phyloP scores from a whole-genome alignment of 768 basidiomycete genomes.

The Agrocybe chaxingu region DNA sequence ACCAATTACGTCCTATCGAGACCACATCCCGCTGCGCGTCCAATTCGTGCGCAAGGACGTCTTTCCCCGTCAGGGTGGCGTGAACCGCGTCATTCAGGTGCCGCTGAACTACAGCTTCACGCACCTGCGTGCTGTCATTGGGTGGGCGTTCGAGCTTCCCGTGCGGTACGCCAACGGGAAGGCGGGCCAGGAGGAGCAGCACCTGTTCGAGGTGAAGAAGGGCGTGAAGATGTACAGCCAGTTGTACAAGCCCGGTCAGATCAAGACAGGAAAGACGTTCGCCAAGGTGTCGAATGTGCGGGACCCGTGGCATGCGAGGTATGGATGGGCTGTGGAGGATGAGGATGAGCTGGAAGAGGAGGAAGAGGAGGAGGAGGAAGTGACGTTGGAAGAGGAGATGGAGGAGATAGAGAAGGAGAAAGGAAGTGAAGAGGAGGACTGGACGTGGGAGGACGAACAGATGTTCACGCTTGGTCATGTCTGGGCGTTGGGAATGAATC shows the following conservation, averaged over 20 bases:
- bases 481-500: constrained; percentile 49
- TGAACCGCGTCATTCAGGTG: constrained; percentile 65
- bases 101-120: constrained; percentile 69
- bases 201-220: constrained; percentile 61
- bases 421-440: constrained; percentile 40
- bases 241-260: constrained; percentile 46
- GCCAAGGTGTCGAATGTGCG: constrained; percentile 49
- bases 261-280: constrained; percentile 46
- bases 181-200: constrained; percentile 33
- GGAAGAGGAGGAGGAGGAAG: constrained; percentile 30
- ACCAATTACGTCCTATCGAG: constrained; percentile 45
- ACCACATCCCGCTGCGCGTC: constrained; percentile 63
- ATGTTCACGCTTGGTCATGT: constrained; percentile 57
- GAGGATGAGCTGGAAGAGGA: constrained; percentile 27
- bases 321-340: constrained; percentile 12
- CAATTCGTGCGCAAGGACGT: constrained; percentile 43
- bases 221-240: constrained; percentile 37
- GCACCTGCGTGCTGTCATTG: constrained; percentile 59
- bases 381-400: constrained; percentile 35
- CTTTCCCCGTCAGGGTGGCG: constrained; percentile 39
- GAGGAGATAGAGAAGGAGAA: constrained; percentile 19
- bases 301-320: constrained; percentile 41
- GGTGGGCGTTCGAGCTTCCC: constrained; percentile 50
- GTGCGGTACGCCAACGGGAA: constrained; percentile 12
- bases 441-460: constrained; percentile 72